A percentile compares a stretch with the other conserved stretches of the same genome.
Conservation (phyloP, 352 stramenopile species). For the Globisporangium echinulatum region DNA sequence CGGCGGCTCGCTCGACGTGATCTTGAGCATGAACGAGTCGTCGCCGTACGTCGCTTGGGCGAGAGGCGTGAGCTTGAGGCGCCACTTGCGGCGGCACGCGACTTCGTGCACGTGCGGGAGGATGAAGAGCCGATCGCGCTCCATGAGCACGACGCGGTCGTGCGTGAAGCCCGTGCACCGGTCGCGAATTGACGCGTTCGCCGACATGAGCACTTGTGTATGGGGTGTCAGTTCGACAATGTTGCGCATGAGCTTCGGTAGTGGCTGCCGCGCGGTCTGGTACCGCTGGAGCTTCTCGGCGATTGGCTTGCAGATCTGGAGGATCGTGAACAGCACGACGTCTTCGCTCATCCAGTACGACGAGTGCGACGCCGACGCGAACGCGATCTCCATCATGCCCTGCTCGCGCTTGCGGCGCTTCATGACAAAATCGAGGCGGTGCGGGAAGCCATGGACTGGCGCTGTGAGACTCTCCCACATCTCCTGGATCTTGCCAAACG, state of each 20-base stretch:
- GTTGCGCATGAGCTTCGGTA: slow-evolving; percentile 68
- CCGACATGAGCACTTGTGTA: slow-evolving; percentile 52
- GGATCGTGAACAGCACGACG: slow-evolving; percentile 80
- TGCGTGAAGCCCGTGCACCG: slow-evolving; percentile 71
- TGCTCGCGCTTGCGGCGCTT: slow-evolving; percentile 69
- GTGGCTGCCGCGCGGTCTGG: slow-evolving; percentile 62
- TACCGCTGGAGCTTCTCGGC: slow-evolving; percentile 78
- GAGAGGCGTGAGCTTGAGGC: slow-evolving; percentile 37
- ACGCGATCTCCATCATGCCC: slow-evolving; percentile 84
- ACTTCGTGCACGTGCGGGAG: slow-evolving; percentile 56
- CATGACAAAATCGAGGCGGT: slow-evolving; percentile 79
- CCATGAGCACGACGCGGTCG: slow-evolving; percentile 69
- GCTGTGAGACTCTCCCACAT: slow-evolving; percentile 62
- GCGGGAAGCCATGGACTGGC: slow-evolving; percentile 65
- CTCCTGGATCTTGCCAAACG: slow-evolving; percentile 75
- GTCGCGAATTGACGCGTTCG: slow-evolving; percentile 72
- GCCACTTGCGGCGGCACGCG: slow-evolving; percentile 65
- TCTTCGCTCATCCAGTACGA: slow-evolving; percentile 89
- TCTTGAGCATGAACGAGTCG: slow-evolving; percentile 76
- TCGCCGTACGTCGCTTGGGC: slow-evolving; percentile 67
- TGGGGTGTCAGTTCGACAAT: slow-evolving; percentile 79
- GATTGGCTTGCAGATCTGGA: slow-evolving; percentile 81
- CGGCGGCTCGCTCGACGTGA: slow-evolving; percentile 37
- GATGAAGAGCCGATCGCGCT: slow-evolving; percentile 64
- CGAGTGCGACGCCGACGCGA: slow-evolving; percentile 74